These are phyloP conservation scores for Melampsora americana DNA, from an alignment of 1,284 basidiomycete species.

Conservation along the genomic window DNA sequence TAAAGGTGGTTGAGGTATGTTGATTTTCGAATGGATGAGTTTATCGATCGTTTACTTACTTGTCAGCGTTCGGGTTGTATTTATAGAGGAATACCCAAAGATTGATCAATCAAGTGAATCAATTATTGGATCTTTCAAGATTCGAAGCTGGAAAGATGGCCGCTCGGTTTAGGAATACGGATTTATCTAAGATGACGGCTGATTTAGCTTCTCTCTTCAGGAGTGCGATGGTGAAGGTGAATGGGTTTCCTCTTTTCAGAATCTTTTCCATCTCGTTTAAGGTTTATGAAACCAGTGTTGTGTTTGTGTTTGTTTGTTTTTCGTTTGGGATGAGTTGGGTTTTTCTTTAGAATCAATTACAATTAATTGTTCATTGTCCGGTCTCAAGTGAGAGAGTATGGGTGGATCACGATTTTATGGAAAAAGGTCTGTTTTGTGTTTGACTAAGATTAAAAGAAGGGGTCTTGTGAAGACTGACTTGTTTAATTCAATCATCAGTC, in stretches of 20 bases:
- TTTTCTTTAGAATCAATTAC: slow-evolving; percentile 22
- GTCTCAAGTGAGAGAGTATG: slow-evolving; percentile 16
- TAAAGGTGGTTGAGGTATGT: slow-evolving; percentile 38
- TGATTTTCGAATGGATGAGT: neutral
- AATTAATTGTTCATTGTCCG: slow-evolving; percentile 37
- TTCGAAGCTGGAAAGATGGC: slow-evolving; percentile 40
- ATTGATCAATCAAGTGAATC: slow-evolving; percentile 43
- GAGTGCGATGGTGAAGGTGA: slow-evolving; percentile 30
- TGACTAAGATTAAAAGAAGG: neutral
- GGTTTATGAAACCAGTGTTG: neutral
- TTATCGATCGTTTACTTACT: neutral
- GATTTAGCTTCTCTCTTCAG: slow-evolving; percentile 33
- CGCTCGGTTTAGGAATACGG: slow-evolving; percentile 25
- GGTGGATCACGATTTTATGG: slow-evolving; percentile 43
- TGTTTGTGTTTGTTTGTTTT: too few species aligned
- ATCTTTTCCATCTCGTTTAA: neutral
- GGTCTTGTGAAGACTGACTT: slow-evolving; percentile 8
- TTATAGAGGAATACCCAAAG: slow-evolving; percentile 38
- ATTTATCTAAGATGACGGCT: slow-evolving; percentile 28
- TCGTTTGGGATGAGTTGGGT: neutral
- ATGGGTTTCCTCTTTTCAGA: neutral
- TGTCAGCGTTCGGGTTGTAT: neutral
- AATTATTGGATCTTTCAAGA: slow-evolving; percentile 38
- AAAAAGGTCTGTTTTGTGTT: slow-evolving; percentile 25
- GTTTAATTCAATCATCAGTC: slow-evolving; percentile 19